Evolutionary conservation across 2,329 filamentous ascomycete genomes (phyloP).

Genomic region (Microascus cirrosus): DNA sequence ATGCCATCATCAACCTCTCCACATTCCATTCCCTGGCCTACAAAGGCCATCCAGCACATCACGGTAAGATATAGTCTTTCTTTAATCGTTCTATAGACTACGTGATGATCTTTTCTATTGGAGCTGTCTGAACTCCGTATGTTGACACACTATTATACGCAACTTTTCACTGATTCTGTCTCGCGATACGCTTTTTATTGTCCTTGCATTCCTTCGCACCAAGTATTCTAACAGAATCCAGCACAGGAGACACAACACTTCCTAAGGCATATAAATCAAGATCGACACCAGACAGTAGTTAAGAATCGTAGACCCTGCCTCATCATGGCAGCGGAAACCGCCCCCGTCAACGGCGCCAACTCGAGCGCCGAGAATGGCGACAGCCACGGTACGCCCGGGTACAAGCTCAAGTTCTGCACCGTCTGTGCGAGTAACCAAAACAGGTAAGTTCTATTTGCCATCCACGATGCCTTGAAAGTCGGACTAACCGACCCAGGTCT

Average conservation of each 20-base stretch:
- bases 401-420: constrained; percentile 92
- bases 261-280: background rate
- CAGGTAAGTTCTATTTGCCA: constrained; percentile 43
- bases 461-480: background rate
- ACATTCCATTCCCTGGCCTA: background rate
- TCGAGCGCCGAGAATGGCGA: constrained; percentile 27
- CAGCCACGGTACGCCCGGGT: constrained; percentile 45
- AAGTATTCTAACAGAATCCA: background rate
- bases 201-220: background rate
- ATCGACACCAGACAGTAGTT: background rate
- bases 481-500: constrained; percentile 40
- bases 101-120: constrained; percentile 51
- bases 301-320: background rate
- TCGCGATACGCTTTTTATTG: background rate
- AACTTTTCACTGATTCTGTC: constrained; percentile 25
- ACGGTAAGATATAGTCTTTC: constrained; percentile 10
- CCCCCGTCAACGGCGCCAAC: constrained; percentile 12
- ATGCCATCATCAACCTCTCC: background rate
- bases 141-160: constrained; percentile 53
- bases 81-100: constrained; percentile 6
- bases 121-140: constrained; percentile 62
- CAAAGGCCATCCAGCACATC: constrained; percentile 3
- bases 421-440: constrained; percentile 99
- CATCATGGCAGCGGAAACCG: constrained; percentile 14
- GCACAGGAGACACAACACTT: background rate